Conservation (phyloP, 2,329 filamentous ascomycete species). For the Calonectria honghensis region DNA sequence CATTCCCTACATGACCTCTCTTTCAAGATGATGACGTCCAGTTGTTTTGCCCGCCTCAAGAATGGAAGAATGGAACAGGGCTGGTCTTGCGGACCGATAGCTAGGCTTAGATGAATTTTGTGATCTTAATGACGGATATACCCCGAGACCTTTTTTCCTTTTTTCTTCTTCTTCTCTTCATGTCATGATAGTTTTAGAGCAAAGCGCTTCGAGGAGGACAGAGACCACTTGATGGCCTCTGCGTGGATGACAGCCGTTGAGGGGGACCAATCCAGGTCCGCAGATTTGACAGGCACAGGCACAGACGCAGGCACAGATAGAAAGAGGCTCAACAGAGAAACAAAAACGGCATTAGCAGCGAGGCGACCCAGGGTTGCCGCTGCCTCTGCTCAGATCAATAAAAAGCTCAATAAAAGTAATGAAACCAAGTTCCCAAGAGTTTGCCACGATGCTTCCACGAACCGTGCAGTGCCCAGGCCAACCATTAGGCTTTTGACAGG, state of each 20-base stretch:
- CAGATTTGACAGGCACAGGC: constrained; percentile 34
- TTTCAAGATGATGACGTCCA: constrained; percentile 34
- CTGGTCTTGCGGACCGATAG: constrained; percentile 36
- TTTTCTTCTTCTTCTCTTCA: constrained; percentile 34
- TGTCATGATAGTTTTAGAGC: constrained; percentile 45
- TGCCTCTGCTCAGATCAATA: constrained; percentile 41
- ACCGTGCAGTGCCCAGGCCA: background rate
- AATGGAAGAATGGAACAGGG: constrained; percentile 43
- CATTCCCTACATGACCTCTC: constrained; percentile 34
- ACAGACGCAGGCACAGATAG: constrained; percentile 37
- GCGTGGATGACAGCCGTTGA: constrained; percentile 37
- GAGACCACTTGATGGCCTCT: constrained; percentile 31
- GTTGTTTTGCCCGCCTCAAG: constrained; percentile 47
- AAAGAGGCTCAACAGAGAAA: constrained; percentile 27
- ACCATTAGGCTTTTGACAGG: constrained; percentile 6
- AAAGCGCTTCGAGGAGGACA: constrained; percentile 44
- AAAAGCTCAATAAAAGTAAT: constrained; percentile 35
- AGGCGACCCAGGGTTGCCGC: constrained; percentile 25
- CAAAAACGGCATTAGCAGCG: constrained; percentile 33
- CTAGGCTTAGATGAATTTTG: constrained; percentile 47
- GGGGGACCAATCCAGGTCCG: constrained; percentile 35
- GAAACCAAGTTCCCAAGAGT: background rate
- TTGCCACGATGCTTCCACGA: constrained; percentile 12
- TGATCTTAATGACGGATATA: constrained; percentile 58
- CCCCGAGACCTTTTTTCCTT: constrained; percentile 51